Conservation (phyloP, 1,139 yeast genomes). For the Blastobotrys proliferans region DNA sequence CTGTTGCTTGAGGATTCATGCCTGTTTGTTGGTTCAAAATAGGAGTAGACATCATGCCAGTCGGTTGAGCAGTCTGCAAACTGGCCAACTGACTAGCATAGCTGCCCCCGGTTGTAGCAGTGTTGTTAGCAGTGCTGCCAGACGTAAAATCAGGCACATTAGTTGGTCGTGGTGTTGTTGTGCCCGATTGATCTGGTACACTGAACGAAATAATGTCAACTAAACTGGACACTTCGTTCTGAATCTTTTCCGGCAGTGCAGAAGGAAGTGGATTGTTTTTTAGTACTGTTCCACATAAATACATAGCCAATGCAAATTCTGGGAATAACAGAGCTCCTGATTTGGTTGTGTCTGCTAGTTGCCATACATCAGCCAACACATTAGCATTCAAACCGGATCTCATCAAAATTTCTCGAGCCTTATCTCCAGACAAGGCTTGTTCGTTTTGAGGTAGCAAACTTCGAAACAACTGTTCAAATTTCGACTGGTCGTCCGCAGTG, state of each 20-base stretch:
- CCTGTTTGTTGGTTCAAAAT: conserved; percentile 34
- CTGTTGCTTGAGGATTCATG: conserved; percentile 19
- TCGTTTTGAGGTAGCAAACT: conserved; percentile 76
- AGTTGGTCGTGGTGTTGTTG: conserved; percentile 21
- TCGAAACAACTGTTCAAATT: conserved; percentile 78
- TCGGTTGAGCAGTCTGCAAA: conserved; percentile 25
- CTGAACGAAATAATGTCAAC: conserved; percentile 84
- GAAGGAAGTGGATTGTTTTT: conserved; percentile 77
- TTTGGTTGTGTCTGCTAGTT: conserved; percentile 78
- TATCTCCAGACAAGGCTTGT: conserved; percentile 67
- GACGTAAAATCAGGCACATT: conserved; percentile 32
- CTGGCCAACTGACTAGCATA: conserved; percentile 15
- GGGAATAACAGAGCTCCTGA: conserved; percentile 87
- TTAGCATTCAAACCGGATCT: conserved; percentile 76
- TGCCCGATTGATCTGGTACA: conserved; percentile 45
- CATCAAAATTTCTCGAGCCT: conserved; percentile 74
- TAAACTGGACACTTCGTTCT: conserved; percentile 79
- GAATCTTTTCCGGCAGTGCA: conserved; percentile 64
- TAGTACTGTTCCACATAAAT: conserved; percentile 72
- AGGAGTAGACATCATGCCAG: conserved; percentile 20
- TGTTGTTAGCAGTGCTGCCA: background rate
- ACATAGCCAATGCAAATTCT: conserved; percentile 90
- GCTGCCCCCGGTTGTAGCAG: conserved; percentile 23
- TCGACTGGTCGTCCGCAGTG: conserved; percentile 77
- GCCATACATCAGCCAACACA: conserved; percentile 85